A percentile compares a stretch with the other conserved stretches of the same genome.
Conservation (phyloP, 805 yeast species). For the Ogataea paradorogensis region DNA sequence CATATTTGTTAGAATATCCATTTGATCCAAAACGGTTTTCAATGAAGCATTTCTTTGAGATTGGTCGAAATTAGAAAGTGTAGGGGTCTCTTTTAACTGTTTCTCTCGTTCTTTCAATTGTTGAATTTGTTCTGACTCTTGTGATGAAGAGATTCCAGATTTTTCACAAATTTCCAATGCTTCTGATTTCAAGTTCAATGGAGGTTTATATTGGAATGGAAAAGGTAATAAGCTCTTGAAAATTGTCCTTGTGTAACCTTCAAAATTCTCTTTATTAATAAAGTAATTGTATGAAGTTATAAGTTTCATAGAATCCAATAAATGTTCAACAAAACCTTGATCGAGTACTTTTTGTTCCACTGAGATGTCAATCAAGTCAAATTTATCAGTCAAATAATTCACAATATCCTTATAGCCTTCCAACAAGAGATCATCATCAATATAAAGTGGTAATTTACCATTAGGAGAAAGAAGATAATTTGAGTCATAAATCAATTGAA, state of each 20-base stretch:
- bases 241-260: conserved; percentile 52
- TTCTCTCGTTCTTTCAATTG: conserved; percentile 27
- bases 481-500: conserved; percentile 50
- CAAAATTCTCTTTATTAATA: conserved; percentile 57
- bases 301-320: conserved; percentile 40
- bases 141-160: conserved; percentile 32
- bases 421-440: conserved; percentile 17
- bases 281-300: conserved; percentile 57
- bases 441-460: conserved; percentile 49
- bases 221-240: conserved; percentile 57
- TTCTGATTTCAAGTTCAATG: conserved; percentile 40
- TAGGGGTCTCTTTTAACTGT: conserved; percentile 26
- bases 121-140: conserved; percentile 26
- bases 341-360: conserved; percentile 33
- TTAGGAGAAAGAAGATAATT: conserved; percentile 53
- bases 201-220: conserved; percentile 74
- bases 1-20: conserved; percentile 31
- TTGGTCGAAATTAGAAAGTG: conserved; percentile 28
- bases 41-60: conserved; percentile 24
- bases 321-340: conserved; percentile 42
- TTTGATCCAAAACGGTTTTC: conserved; percentile 24
- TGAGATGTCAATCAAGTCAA: conserved; percentile 1
- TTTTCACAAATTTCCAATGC: conserved; percentile 33
- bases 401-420: conserved; percentile 45
- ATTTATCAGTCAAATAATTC: conserved; percentile 24